Base-by-base conservation (phyloP, 2,329 filamentous ascomycete species). In the Penicillium brevicompactum region DNA sequence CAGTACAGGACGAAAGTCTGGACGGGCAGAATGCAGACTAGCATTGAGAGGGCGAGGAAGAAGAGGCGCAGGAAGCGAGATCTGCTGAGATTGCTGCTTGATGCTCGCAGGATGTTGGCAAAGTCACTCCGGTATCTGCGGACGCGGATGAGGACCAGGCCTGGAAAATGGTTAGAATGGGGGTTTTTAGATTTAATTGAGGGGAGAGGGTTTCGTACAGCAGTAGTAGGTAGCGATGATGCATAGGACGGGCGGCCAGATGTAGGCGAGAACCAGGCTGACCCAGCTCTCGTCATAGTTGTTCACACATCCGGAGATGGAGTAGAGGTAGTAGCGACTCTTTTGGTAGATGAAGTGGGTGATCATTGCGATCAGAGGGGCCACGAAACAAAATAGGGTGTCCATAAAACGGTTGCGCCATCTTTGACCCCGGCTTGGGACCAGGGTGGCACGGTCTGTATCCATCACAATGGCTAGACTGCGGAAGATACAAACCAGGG, bases 401-500 rank as follows among this genome's bases (percentile, higher is more conserved):
- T 89, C 84, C 48, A 86, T 69, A 0, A 76, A 63, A 16, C 75
- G 68, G 48, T 78, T 78, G 48, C 76, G 74, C 53, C 76, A 71
- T 56, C 76, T 80, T 63, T 82, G 79, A 8, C 71, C 72, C 48
- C 73, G 76, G 52, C 76, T 84, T 4, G 80, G 78, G 14, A 78
- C 73, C 22, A 88, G 67, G 1, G 76, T 77, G 0, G 81, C 76
- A 31, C 81, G 79, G 5, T 84, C 75, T 0, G 84, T 84, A 64
- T 88, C 80, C 70, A 90, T 77, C 32, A 87, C 84, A 18, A 71
- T 73, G 11, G 85, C 84, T 14, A 90, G 78, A 45, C 78, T 81
- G 46, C 84, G 79, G 55, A 87, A 81, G 47, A 90, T 82, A 65
- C 85, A 84, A 22, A 79, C 71, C 8, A 85, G 66, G 6, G 80